A percentile compares a stretch with the other conserved stretches of the same genome.
phyloP scores from a whole-genome alignment of 2,329 filamentous ascomycete species.

The Ceratocystis harringtonii region DNA sequence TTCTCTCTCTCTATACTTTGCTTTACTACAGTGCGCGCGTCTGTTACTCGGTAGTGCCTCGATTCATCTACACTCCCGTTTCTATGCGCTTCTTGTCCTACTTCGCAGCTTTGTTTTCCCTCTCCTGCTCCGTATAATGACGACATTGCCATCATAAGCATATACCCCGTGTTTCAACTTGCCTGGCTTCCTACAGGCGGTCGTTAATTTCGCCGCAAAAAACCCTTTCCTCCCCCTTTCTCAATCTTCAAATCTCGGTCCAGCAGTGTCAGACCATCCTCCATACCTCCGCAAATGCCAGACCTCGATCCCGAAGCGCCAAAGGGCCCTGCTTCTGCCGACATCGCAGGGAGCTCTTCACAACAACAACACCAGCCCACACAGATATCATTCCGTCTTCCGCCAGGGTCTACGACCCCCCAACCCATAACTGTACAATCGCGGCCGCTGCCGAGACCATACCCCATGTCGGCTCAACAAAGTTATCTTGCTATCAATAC shows the following conservation, averaged over 20 bases:
- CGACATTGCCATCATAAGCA: not conserved
- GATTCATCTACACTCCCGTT: not conserved
- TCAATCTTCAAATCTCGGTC: not conserved
- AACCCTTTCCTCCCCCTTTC: not conserved
- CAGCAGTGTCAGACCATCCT: not conserved
- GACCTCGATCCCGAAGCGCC: not conserved
- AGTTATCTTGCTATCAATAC: conserved; percentile 7
- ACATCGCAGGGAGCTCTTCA: not conserved
- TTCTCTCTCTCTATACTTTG: not conserved
- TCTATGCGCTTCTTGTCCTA: not conserved
- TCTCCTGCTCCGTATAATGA: not conserved
- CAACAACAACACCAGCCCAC: conserved; percentile 2
- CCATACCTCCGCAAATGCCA: not conserved
- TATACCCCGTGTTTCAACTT: not conserved
- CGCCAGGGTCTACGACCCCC: conserved; percentile 12
- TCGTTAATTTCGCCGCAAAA: not conserved
- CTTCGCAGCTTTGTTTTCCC: not conserved
- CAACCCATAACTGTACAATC: conserved; percentile 16
- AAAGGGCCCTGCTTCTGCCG: not conserved
- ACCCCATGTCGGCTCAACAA: conserved; percentile 13
- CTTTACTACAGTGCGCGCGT: not conserved
- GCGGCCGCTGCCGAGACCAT: conserved; percentile 16
- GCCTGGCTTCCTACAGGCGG: not conserved
- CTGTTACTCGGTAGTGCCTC: not conserved
- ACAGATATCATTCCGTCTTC: conserved; percentile 15